Evolutionary conservation across 495 filamentous ascomycete genomes (phyloP).

Genomic region (Pseudomonodictys pantanalensis): DNA sequence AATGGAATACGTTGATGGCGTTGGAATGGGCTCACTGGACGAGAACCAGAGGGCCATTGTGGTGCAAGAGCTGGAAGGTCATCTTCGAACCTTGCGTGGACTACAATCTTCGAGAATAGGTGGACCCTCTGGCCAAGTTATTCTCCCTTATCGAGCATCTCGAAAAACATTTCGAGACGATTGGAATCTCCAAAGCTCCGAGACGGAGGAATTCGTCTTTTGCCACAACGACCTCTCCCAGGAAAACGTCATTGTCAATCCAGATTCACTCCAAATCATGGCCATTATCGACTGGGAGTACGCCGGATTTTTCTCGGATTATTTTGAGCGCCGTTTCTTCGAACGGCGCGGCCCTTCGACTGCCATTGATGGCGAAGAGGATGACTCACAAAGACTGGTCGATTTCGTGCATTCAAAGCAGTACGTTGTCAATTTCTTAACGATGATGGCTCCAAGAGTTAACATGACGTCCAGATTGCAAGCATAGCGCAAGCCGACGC

Average conservation of each 20-base stretch:
- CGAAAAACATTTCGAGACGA: conserved; percentile 19
- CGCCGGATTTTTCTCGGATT: conserved; percentile 2
- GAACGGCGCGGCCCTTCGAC: neutral
- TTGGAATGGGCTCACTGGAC: neutral
- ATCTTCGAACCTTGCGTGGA: neutral
- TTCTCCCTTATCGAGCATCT: conserved; percentile 22
- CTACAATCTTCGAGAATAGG: neutral
- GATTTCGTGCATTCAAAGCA: neutral
- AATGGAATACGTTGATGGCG: neutral
- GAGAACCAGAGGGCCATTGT: neutral
- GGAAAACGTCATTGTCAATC: conserved; percentile 14
- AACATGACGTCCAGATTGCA: neutral
- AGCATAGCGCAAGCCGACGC: neutral
- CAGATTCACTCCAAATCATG: conserved; percentile 14
- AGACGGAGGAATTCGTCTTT: conserved; percentile 5
- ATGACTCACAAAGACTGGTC: neutral
- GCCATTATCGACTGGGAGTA: conserved; percentile 26
- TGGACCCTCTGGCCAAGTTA: neutral
- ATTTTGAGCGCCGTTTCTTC: conserved; percentile 12
- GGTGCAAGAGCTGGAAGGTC: neutral
- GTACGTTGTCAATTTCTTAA: neutral
- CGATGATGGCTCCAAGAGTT: neutral
- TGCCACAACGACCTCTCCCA: conserved; percentile 16
- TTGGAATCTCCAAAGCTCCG: conserved; percentile 3
- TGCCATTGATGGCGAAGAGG: neutral